These are phyloP conservation scores for Penicillium sp. DNA, from an alignment of 2,329 filamentous ascomycete genomes.

Conservation along the genomic window DNA sequence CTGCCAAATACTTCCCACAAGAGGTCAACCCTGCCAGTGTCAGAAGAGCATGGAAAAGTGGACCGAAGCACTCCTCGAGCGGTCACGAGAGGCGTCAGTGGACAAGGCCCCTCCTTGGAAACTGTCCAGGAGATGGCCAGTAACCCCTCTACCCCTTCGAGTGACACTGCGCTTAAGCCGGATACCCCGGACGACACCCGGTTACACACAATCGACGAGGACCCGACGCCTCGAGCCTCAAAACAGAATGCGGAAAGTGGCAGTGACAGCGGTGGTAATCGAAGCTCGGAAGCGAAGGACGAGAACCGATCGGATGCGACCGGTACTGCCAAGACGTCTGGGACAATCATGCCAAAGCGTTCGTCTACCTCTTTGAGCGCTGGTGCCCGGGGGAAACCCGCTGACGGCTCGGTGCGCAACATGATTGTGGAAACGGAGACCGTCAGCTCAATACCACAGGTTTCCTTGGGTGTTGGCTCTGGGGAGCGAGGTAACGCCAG, in stretches of 20 bases:
- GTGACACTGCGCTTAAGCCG: conserved; percentile 41
- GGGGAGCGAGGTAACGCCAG: conserved; percentile 58
- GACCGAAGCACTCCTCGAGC: conserved; percentile 46
- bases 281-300: conserved; percentile 36
- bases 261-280: conserved; percentile 51
- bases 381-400: conserved; percentile 62
- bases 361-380: conserved; percentile 64
- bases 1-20: conserved; percentile 41
- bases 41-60: conserved; percentile 33
- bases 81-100: conserved; percentile 59
- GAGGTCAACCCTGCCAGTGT: conserved; percentile 23
- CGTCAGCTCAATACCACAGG: conserved; percentile 83
- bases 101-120: conserved; percentile 66
- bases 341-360: conserved; percentile 59
- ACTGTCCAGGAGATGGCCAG: conserved; percentile 85
- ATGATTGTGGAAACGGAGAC: conserved; percentile 99
- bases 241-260: conserved; percentile 58
- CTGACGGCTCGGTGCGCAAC: conserved; percentile 74
- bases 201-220: conserved; percentile 37
- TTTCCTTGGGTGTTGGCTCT: conserved; percentile 64
- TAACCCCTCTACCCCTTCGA: conserved; percentile 66
- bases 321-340: conserved; percentile 46
- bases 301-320: conserved; percentile 36
- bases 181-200: conserved; percentile 37
- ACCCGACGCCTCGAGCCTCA: conserved; percentile 40